These are phyloP conservation scores for Senecio squalidus DNA, from an alignment of 140 eudicot species.

Conservation along the genomic window DNA sequence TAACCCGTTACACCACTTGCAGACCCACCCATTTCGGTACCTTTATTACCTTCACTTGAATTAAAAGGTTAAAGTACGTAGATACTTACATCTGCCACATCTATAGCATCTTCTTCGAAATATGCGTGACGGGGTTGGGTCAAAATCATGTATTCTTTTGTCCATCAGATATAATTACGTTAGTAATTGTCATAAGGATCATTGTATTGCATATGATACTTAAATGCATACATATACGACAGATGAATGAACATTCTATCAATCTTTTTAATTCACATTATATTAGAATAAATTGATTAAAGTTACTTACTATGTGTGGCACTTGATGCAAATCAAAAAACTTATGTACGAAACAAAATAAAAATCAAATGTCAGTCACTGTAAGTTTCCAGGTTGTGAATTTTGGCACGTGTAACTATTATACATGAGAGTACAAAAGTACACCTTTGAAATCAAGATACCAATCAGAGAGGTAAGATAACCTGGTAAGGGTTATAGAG, in stretches of 20 bases:
- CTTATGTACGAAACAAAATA: not conserved
- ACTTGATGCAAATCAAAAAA: not conserved
- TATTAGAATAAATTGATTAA: not conserved
- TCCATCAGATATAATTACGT: constrained; percentile 3
- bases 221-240: not conserved
- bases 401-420: not conserved
- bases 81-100: constrained; percentile 74
- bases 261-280: not conserved
- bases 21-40: too few species aligned
- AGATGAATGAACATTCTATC: not conserved
- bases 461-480: not conserved
- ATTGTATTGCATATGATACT: not conserved
- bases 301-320: not conserved
- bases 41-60: not conserved
- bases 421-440: not conserved
- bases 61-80: not conserved
- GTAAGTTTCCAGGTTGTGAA: not conserved
- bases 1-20: too few species aligned
- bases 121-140: constrained; percentile 73
- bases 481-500: too few species aligned
- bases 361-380: not conserved
- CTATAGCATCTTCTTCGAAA: constrained; percentile 68
- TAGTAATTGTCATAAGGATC: not conserved
- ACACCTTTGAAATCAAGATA: not conserved
- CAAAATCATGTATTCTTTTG: constrained; percentile 34